Conservation (phyloP, 352 stramenopile species). For the Globisporangium carolinianum region DNA sequence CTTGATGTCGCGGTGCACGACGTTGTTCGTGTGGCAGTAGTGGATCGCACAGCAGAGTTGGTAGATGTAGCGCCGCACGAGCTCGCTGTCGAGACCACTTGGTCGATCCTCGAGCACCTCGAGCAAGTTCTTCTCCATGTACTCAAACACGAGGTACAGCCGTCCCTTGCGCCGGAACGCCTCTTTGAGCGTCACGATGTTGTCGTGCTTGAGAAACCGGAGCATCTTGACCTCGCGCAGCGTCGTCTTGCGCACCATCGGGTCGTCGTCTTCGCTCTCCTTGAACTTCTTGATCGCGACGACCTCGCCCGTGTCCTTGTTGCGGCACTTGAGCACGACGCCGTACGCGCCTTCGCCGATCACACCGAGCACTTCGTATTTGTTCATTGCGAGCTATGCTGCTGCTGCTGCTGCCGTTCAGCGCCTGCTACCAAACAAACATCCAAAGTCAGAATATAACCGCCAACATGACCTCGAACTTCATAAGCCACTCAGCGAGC, state of each 20-base stretch:
- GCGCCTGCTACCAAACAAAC: too few species aligned
- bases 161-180: constrained; percentile 95
- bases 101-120: constrained; percentile 92
- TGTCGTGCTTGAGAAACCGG: constrained; percentile 95
- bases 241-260: constrained; percentile 91
- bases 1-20: constrained; percentile 85
- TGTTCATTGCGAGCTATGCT: constrained; percentile 70
- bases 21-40: constrained; percentile 95
- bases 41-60: constrained; percentile 95
- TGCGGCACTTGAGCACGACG: constrained; percentile 90
- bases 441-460: too few species aligned
- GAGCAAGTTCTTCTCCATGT: constrained; percentile 95
- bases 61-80: constrained; percentile 98
- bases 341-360: constrained; percentile 93
- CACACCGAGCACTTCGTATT: constrained; percentile 92
- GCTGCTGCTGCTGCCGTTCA: constrained; percentile 12
- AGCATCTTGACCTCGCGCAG: constrained; percentile 98
- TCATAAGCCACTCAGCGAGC: too few species aligned
- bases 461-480: too few species aligned
- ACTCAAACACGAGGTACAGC: constrained; percentile 98
- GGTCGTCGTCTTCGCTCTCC: constrained; percentile 87
- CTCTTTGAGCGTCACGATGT: constrained; percentile 97
- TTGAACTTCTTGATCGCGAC: constrained; percentile 99
- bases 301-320: constrained; percentile 95
- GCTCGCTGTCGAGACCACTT: constrained; percentile 81